A percentile compares a stretch with the other conserved stretches of the same genome.
Evolutionary conservation across 2,329 filamentous ascomycete species (phyloP).

Genomic region (Microsporum ferrugineum): DNA sequence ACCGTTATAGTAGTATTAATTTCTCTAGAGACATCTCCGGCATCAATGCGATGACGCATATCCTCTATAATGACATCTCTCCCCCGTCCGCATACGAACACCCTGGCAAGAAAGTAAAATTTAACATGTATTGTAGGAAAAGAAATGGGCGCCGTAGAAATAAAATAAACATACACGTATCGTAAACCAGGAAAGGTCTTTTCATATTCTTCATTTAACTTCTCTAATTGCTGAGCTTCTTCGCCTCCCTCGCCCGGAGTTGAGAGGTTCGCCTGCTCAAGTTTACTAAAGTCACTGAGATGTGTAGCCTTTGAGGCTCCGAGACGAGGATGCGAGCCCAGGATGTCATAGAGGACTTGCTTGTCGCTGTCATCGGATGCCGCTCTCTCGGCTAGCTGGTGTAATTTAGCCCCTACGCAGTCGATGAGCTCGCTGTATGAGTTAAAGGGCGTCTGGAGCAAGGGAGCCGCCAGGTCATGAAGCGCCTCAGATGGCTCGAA

Average conservation of each 20-base stretch:
- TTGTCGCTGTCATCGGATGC: slow-evolving; percentile 12
- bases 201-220: slow-evolving; percentile 69
- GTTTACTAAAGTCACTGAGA: slow-evolving; percentile 60
- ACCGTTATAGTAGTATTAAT: slow-evolving; percentile 64
- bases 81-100: slow-evolving; percentile 76
- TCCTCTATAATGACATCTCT: slow-evolving; percentile 67
- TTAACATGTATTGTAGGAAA: neutral
- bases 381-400: slow-evolving; percentile 39
- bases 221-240: slow-evolving; percentile 40
- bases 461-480: slow-evolving; percentile 58
- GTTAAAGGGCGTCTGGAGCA: slow-evolving; percentile 47
- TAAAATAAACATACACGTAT: slow-evolving; percentile 51
- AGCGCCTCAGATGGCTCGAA: slow-evolving; percentile 74
- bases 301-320: slow-evolving; percentile 35
- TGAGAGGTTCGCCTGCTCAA: slow-evolving; percentile 66
- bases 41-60: slow-evolving; percentile 62
- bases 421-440: slow-evolving; percentile 61
- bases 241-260: neutral
- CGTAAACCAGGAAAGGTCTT: slow-evolving; percentile 65
- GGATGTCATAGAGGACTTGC: slow-evolving; percentile 55
- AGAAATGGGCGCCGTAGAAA: slow-evolving; percentile 9
- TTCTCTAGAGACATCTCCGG: slow-evolving; percentile 56
- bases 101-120: slow-evolving; percentile 31
- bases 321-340: slow-evolving; percentile 72
- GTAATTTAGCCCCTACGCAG: slow-evolving; percentile 53